Conservation (phyloP, 1,139 yeast species). For the Magnusiomyces tetraspermus region DNA sequence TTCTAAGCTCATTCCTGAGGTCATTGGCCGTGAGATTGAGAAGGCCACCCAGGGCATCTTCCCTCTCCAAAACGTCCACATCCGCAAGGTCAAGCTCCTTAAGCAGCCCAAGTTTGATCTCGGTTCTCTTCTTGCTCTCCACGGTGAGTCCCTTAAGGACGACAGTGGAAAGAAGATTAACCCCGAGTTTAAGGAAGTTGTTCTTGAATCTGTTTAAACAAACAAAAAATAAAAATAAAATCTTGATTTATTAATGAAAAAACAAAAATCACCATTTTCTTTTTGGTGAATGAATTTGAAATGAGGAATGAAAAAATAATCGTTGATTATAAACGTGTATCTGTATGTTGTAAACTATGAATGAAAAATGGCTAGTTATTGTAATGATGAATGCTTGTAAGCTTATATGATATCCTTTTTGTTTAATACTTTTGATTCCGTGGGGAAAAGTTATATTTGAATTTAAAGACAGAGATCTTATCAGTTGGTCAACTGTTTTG, state of each 20-base stretch:
- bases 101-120: conserved; percentile 88
- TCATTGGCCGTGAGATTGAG: conserved; percentile 84
- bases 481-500: too few species aligned
- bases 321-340: too few species aligned
- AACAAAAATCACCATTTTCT: background rate
- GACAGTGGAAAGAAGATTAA: conserved; percentile 88
- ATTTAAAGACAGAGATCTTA: too few species aligned
- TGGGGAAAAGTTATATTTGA: too few species aligned
- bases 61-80: conserved; percentile 88
- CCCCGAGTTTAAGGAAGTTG: conserved; percentile 82
- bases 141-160: conserved; percentile 75
- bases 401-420: too few species aligned
- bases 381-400: too few species aligned
- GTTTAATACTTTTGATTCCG: too few species aligned
- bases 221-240: background rate
- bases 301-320: too few species aligned
- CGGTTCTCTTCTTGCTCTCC: conserved; percentile 79
- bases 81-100: conserved; percentile 84
- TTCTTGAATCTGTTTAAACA: conserved; percentile 68
- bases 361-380: too few species aligned
- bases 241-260: background rate
- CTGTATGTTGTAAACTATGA: too few species aligned
- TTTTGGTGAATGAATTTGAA: too few species aligned
- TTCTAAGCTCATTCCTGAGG: conserved; percentile 83
- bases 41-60: conserved; percentile 74